These are phyloP conservation scores for Phlebiopsis gigantea DNA, from an alignment of 768 basidiomycete genomes.

Conservation along the genomic window DNA sequence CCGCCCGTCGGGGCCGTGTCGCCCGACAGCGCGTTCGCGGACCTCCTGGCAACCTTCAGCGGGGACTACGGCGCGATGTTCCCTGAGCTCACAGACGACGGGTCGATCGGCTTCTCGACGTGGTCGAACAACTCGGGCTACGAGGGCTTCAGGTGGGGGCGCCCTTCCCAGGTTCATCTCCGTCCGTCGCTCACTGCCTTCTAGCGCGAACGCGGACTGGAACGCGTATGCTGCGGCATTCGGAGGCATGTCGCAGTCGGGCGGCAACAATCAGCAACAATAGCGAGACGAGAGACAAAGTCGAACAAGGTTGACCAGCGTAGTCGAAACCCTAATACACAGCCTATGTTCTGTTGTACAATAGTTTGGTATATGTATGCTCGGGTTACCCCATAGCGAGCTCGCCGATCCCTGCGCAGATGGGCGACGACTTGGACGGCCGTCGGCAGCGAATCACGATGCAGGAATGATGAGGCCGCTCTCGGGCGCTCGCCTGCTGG, in stretches of 20 bases:
- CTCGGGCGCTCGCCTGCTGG: neutral
- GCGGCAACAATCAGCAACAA: neutral
- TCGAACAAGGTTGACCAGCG: neutral
- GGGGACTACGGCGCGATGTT: conserved; percentile 3
- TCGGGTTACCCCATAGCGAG: no score
- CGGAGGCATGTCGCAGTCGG: neutral
- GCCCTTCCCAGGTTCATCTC: no score
- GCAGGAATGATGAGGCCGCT: neutral
- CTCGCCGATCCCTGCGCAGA: no score
- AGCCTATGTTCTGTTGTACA: neutral
- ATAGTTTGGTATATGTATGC: neutral
- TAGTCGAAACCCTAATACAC: neutral
- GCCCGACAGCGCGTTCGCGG: conserved; percentile 2
- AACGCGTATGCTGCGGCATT: conserved; percentile 27
- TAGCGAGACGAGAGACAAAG: no score
- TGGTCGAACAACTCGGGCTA: conserved; percentile 50
- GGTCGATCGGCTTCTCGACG: conserved; percentile 41
- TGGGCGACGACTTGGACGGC: no score
- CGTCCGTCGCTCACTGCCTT: no score
- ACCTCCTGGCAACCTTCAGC: conserved; percentile 3
- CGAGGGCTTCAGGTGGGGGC: no score
- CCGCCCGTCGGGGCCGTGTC: neutral
- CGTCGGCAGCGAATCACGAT: no score
- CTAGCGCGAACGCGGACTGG: conserved; percentile 33
- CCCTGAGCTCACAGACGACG: conserved; percentile 27